Evolutionary conservation across 352 stramenopile species (phyloP).

Genomic region (Halophytophthora batemanensis): DNA sequence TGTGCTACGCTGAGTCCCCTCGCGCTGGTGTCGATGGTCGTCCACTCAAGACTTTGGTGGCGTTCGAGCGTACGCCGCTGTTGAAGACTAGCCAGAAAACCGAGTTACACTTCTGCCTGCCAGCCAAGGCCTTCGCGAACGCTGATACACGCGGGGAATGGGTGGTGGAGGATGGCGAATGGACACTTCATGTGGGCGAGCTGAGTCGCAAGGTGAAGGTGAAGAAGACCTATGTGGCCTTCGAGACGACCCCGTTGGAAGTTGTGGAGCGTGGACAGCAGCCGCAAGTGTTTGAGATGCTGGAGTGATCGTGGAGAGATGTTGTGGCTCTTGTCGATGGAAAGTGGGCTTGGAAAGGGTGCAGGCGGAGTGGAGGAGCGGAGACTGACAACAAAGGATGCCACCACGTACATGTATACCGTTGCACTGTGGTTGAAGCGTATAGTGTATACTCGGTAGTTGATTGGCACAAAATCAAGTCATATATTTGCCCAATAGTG

Average conservation of each 20-base stretch:
- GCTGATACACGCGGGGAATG: slow-evolving; percentile 35
- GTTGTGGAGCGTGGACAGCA: slow-evolving; percentile 15
- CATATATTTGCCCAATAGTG: too few species aligned
- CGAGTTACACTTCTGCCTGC: slow-evolving; percentile 33
- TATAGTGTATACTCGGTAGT: too few species aligned
- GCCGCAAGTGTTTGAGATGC: slow-evolving; percentile 1
- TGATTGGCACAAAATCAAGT: too few species aligned
- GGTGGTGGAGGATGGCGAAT: slow-evolving; percentile 34
- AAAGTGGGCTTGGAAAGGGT: slow-evolving; percentile 6
- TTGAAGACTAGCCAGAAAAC: slow-evolving; percentile 22
- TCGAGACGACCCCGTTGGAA: slow-evolving; percentile 1
- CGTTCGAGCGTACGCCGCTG: slow-evolving; percentile 50
- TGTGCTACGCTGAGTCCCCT: slow-evolving; percentile 36
- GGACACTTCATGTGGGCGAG: slow-evolving; percentile 33
- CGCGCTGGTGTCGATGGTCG: slow-evolving; percentile 21
- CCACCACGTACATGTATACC: too few species aligned
- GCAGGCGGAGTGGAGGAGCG: neutral
- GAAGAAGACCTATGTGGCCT: slow-evolving; percentile 1
- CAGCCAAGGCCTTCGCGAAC: slow-evolving; percentile 34
- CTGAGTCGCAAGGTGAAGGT: slow-evolving; percentile 31
- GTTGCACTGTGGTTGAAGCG: too few species aligned
- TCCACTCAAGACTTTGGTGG: slow-evolving; percentile 49
- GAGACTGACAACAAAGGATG: too few species aligned
- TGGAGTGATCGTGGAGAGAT: too few species aligned
- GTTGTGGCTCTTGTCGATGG: neutral